These are phyloP conservation scores for Xylaria sp. DNA, from an alignment of 2,329 filamentous ascomycete genomes.

Conservation along the genomic window DNA sequence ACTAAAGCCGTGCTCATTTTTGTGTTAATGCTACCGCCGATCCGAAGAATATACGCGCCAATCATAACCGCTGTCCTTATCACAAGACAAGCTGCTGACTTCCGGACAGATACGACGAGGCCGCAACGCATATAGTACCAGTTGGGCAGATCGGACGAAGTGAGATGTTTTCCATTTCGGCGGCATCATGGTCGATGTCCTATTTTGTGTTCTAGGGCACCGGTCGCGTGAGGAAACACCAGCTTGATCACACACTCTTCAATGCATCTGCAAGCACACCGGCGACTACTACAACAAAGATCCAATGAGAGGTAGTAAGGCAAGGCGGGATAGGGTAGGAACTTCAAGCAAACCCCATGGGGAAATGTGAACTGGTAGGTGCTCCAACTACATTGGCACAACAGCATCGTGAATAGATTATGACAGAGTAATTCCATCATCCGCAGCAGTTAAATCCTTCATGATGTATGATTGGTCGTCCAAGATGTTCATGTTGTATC, in stretches of 20 bases:
- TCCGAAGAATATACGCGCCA: background rate
- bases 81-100: background rate
- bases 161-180: background rate
- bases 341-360: background rate
- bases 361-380: background rate
- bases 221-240: background rate
- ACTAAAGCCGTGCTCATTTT: background rate
- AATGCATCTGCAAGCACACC: background rate
- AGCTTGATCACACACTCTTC: background rate
- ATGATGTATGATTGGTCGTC: constrained; percentile 10
- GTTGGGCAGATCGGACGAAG: no score
- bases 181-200: background rate
- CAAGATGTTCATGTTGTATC: background rate
- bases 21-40: background rate
- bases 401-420: background rate
- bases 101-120: background rate
- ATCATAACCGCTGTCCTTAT: background rate
- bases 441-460: background rate
- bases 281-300: background rate
- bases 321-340: background rate
- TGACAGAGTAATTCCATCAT: background rate
- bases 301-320: background rate
- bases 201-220: background rate
- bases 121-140: no score
- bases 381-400: background rate